These are phyloP conservation scores for Fomitopsis pulvina DNA, from an alignment of 768 basidiomycete species.

Conservation along the genomic window DNA sequence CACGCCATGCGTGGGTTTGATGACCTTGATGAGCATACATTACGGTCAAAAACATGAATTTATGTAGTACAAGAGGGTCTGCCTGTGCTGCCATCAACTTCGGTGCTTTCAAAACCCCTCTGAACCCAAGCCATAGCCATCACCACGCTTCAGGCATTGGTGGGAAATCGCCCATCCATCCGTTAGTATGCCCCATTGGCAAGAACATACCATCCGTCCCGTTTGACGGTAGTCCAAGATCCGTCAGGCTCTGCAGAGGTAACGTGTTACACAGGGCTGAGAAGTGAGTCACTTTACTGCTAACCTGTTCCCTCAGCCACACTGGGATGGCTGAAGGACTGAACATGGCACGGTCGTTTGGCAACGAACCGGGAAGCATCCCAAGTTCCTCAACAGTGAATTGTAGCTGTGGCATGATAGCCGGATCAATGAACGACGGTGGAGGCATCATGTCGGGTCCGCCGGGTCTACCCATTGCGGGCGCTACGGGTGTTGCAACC, in stretches of 20 bases:
- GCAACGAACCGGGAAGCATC: constrained; percentile 47
- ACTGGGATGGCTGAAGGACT: constrained; percentile 78
- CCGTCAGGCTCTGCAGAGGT: constrained; percentile 62
- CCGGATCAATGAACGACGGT: constrained; percentile 49
- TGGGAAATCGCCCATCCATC: constrained; percentile 72
- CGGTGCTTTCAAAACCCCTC: too few relatives aligned
- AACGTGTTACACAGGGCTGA: neutral
- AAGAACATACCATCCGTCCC: constrained; percentile 90
- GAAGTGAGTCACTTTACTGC: constrained; percentile 20
- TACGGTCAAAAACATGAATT: too few relatives aligned
- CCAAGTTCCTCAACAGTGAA: constrained; percentile 86
- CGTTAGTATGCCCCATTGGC: constrained; percentile 59
- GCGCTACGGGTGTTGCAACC: constrained; percentile 28
- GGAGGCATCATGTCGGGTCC: constrained; percentile 44
- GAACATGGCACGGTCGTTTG: constrained; percentile 44
- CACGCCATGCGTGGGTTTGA: too few relatives aligned
- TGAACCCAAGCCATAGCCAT: constrained; percentile 20
- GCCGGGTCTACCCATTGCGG: constrained; percentile 3
- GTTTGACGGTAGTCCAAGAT: constrained; percentile 87
- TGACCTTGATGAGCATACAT: too few relatives aligned
- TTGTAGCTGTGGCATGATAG: constrained; percentile 35
- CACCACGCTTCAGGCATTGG: constrained; percentile 84
- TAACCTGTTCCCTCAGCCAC: constrained; percentile 88
- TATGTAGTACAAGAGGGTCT: too few relatives aligned
- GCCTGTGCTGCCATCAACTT: too few relatives aligned